Conservation (phyloP, 768 basidiomycete genomes). For the Rickenella mellea region DNA sequence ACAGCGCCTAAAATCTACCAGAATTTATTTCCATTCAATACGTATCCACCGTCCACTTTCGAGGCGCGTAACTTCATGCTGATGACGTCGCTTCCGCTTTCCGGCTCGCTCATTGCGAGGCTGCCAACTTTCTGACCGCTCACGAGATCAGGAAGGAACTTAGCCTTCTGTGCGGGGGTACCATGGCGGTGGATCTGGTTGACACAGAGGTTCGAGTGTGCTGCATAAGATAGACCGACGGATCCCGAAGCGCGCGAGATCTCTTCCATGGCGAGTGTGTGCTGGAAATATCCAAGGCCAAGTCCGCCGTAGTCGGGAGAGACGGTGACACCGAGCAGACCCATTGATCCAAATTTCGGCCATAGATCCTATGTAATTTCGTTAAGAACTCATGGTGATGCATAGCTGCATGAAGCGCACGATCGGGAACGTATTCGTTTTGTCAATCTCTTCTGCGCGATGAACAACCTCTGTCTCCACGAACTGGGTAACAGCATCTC, state of each 20-base stretch:
- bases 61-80: slow-evolving; percentile 83
- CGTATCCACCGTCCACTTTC: slow-evolving; percentile 67
- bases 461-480: slow-evolving; percentile 80
- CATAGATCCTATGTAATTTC: slow-evolving; percentile 62
- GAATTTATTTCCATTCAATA: slow-evolving; percentile 85
- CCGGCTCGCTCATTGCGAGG: slow-evolving; percentile 91
- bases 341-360: slow-evolving; percentile 88
- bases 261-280: slow-evolving; percentile 92
- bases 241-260: slow-evolving; percentile 86
- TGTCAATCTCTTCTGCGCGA: slow-evolving; percentile 78
- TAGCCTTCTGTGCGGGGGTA: slow-evolving; percentile 71
- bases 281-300: slow-evolving; percentile 75
- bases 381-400: neutral
- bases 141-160: slow-evolving; percentile 76
- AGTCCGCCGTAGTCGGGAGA: slow-evolving; percentile 76
- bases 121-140: slow-evolving; percentile 79
- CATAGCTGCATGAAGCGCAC: slow-evolving; percentile 28
- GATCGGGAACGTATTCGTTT: slow-evolving; percentile 69
- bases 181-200: slow-evolving; percentile 78
- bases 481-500: slow-evolving; percentile 70
- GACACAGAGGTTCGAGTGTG: slow-evolving; percentile 83
- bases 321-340: slow-evolving; percentile 81
- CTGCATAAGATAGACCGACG: slow-evolving; percentile 86
- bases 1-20: slow-evolving; percentile 45
- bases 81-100: slow-evolving; percentile 91